Base-by-base conservation (phyloP, 208 protist species). In the Leishmania arabica region DNA sequence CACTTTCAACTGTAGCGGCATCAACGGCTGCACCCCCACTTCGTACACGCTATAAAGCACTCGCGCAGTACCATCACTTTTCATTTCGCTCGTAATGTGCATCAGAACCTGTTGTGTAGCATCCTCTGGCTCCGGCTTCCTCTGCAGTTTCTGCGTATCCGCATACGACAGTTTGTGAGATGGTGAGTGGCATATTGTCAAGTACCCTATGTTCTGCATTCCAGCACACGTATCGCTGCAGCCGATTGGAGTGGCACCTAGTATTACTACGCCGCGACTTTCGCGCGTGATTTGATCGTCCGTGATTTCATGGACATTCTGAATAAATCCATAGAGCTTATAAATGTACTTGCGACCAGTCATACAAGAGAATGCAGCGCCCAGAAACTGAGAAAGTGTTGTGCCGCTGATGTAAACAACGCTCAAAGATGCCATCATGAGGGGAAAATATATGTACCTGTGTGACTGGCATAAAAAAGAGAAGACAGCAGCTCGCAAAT, bases 161-260 rank as follows among this genome's bases (percentile, higher is more conserved):
- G 81, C 60, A 68, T 82, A 91, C 0, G 89, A 95, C 47, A 95
- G 85, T 60, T 93, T 94, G 82, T 95, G 92, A 53, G 87, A 75
- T 9, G 88, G 84, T 49, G 69, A 87, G 27, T 84, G 88, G 74
- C 83, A 85, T 1, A 91, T 86, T 15, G 84, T 88, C 60, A 89
- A 78, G 82, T 81, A 86, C 0, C 88, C 90, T 15, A 94, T 66
- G 42, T 54, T 66, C 34, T 56, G 58, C 27, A 85, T 75, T 70
- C 45, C 62, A 6, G 78, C 19, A 5, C n/a, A 45, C 66, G 54
- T 27, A 2, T 13, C 21, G 54, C 54, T 34, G 6, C 58, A 31
- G 53, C 40, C 27, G 5, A 72, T 21, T 40, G 88, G 77, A 66
- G 65, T 47, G 58, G 82, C 86, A 37, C 76, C 78, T 17, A 85